Conservation (phyloP, 2,329 filamentous ascomycete species). For the Botrytis paeoniae region DNA sequence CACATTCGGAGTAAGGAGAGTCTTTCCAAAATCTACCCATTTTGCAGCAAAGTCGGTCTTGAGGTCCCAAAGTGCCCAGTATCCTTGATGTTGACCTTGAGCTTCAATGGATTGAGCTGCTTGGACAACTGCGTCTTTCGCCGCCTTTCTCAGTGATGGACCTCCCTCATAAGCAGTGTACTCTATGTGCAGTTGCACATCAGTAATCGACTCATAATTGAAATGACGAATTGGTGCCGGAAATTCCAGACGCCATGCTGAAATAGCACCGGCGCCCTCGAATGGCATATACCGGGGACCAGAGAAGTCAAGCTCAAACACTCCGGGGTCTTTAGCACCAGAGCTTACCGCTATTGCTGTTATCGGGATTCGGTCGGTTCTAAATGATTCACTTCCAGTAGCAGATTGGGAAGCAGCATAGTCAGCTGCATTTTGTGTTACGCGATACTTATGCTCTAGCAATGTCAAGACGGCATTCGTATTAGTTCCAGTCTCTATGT, state of each 20-base stretch:
- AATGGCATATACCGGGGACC: constrained; percentile 40
- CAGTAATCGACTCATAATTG: not conserved
- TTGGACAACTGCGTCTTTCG: not conserved
- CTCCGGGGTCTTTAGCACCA: constrained; percentile 37
- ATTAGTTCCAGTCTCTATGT: not conserved
- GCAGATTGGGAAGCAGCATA: not conserved
- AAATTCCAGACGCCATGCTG: constrained; percentile 38
- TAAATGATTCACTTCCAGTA: not conserved
- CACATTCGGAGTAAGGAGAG: not conserved
- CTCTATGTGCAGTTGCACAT: constrained; percentile 1
- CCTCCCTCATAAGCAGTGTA: constrained; percentile 6
- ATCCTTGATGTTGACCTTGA: constrained; percentile 1
- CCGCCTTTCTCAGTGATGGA: constrained; percentile 1
- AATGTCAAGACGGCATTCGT: constrained; percentile 5
- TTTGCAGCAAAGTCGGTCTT: not conserved
- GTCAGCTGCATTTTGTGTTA: not conserved
- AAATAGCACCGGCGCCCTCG: constrained; percentile 40
- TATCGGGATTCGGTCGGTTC: constrained; percentile 30
- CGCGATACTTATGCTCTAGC: constrained; percentile 11
- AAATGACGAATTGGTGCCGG: constrained; percentile 22
- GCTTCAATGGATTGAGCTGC: not conserved
- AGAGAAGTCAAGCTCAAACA: constrained; percentile 38
- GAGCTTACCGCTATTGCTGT: constrained; percentile 32
- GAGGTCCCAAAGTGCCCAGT: not conserved
- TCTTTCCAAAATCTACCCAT: not conserved